Evolutionary conservation across 2,329 filamentous ascomycete species (phyloP).

Genomic region (Chaetomium globosum): DNA sequence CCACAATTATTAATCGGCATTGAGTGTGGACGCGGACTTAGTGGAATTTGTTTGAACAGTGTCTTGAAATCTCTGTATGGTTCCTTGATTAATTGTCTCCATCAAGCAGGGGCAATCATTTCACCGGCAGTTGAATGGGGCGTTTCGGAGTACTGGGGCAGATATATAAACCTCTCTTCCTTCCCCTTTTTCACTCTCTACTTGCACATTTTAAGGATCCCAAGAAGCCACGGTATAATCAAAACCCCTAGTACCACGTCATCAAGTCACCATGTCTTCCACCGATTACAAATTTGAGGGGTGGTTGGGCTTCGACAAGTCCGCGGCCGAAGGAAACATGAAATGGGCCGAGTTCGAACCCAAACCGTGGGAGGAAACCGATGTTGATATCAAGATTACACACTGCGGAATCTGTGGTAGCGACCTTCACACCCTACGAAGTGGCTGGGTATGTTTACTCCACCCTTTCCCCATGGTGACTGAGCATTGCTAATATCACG

Average conservation of each 20-base stretch:
- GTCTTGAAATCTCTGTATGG: background rate
- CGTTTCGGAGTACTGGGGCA: background rate
- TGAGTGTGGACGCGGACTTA: background rate
- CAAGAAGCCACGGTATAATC: background rate
- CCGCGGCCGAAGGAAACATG: slow-evolving; percentile 55
- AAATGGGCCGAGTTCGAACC: slow-evolving; percentile 60
- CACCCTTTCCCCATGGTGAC: background rate
- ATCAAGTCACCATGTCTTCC: slow-evolving; percentile 36
- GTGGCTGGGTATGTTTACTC: slow-evolving; percentile 50
- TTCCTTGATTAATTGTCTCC: background rate
- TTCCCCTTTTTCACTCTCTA: background rate
- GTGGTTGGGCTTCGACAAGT: slow-evolving; percentile 51
- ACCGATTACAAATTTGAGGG: slow-evolving; percentile 54
- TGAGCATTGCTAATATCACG: background rate
- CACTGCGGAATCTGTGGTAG: slow-evolving; percentile 69
- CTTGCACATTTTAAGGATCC: background rate
- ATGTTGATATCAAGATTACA: slow-evolving; percentile 66
- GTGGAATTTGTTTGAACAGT: background rate
- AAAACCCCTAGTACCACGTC: background rate
- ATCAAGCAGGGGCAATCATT: background rate
- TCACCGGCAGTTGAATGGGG: background rate
- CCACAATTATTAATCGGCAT: background rate
- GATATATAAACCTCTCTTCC: background rate
- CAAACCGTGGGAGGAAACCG: slow-evolving; percentile 67
- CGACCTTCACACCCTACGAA: slow-evolving; percentile 61